phyloP scores from a whole-genome alignment of 139 green algal species.

The Micractinium conductrix region DNA sequence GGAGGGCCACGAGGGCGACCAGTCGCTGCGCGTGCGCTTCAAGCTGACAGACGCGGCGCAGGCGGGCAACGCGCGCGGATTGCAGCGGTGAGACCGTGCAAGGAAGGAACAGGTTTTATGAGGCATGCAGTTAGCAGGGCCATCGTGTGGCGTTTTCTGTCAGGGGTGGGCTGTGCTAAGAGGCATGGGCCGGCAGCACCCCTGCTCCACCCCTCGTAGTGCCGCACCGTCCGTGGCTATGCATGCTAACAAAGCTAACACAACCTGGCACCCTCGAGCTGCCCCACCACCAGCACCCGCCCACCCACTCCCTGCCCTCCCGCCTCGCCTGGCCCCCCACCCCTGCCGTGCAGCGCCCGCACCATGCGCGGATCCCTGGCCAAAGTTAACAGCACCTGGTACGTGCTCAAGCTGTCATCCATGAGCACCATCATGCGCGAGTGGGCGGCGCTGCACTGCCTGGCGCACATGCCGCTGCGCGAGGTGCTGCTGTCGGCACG shows the following conservation, averaged over 20 bases:
- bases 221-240: too few relatives aligned
- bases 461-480: conserved; percentile 74
- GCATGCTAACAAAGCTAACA: too few relatives aligned
- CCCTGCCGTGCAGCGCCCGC: conserved; percentile 46
- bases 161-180: too few relatives aligned
- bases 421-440: conserved; percentile 90
- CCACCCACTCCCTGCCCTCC: background rate
- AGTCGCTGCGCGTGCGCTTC: conserved; percentile 67
- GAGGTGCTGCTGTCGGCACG: conserved; percentile 65
- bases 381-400: conserved; percentile 64
- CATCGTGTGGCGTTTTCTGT: too few relatives aligned
- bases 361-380: conserved; percentile 54
- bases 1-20: conserved; percentile 70
- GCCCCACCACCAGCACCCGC: conserved; percentile 10
- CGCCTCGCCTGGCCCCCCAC: background rate
- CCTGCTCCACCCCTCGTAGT: too few relatives aligned
- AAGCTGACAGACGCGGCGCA: conserved; percentile 61
- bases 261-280: too few relatives aligned
- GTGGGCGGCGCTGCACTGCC: conserved; percentile 86
- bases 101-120: background rate
- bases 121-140: too few relatives aligned
- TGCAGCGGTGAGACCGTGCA: conserved; percentile 31
- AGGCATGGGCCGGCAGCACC: background rate
- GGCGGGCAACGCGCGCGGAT: conserved; percentile 50
- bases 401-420: conserved; percentile 80